Evolutionary conservation across 164 flowering plant species (phyloP), one percentile per base, ranked within the genome.

Genomic region (Tetracentron sinense): DNA sequence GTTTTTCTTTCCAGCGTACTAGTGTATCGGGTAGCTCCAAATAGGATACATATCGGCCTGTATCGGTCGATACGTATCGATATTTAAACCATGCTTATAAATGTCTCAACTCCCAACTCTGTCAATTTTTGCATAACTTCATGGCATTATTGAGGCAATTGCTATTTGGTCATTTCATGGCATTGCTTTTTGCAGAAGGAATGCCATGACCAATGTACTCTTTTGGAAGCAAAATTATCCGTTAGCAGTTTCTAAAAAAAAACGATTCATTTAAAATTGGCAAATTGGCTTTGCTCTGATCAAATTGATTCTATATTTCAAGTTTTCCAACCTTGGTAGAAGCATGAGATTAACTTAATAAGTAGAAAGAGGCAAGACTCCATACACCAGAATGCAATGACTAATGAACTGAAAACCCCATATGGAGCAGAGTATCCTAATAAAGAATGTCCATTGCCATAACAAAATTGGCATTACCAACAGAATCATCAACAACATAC

Each of bases 401-500:
- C 5, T 38, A 26, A 53, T n/a, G 19, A 3, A 26, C 12, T 16
- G n/a, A 14, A 53, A 14, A 27, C 56, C 26, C 6, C 31, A 26
- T 26, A 53, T n/a, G 16, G 26, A 17, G 19, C 0, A 11, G 19
- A 53, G n/a, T 25, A 53, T 26, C 10, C 27, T 50, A 56, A 20
- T 23, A 38, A n/a, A 47, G 46, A 10, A 12, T 38, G 44, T 3
- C 44, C 44, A 38, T 38, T 12, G 14, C 22, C 20, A n/a, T n/a
- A n/a, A n/a, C n/a, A n/a, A n/a, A n/a, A n/a, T n/a, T n/a, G n/a
- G n/a, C n/a, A n/a, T n/a, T n/a, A 20, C 54, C 23, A 51, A 38
- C 21, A 65, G 27, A 60, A 47, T 30, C n/a, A 47, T 14, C 6
- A 12, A 19, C 23, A 31, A 65, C 66, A 56, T 82, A 95, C 99